Percentiles rank a stretch among this genome's conserved stretches.
These are phyloP conservation scores for Yamadazyma takamatsuzukensis DNA, from an alignment of 805 yeast genomes.

Conservation along the genomic window DNA sequence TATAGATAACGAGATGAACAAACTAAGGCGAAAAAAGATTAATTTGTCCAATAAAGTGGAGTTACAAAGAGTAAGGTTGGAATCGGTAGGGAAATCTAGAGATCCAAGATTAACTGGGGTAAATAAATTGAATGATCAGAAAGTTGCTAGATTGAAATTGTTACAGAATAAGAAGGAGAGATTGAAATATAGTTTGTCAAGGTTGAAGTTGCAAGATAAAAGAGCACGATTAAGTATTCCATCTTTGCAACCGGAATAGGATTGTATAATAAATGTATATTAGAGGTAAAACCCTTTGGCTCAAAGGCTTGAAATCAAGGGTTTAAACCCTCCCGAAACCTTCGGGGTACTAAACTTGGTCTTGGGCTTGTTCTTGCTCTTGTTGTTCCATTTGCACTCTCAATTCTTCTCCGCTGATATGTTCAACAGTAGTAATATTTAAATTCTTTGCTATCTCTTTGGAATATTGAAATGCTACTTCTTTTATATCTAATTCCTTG, in stretches of 20 bases:
- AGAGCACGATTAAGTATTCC: too few relatives aligned
- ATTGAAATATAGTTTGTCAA: slow-evolving; percentile 35
- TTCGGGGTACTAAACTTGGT: not conserved
- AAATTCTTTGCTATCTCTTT: slow-evolving; percentile 34
- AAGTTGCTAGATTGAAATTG: slow-evolving; percentile 35
- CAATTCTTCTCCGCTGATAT: slow-evolving; percentile 29
- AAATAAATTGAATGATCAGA: slow-evolving; percentile 25
- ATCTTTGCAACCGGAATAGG: too few relatives aligned
- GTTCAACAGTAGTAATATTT: slow-evolving; percentile 31
- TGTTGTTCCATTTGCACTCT: not conserved
- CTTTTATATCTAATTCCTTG: slow-evolving; percentile 14
- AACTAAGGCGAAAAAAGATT: slow-evolving; percentile 28
- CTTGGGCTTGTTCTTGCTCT: not conserved
- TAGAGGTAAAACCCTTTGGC: too few relatives aligned
- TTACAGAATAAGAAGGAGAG: slow-evolving; percentile 43
- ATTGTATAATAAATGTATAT: too few relatives aligned
- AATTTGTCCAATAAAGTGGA: slow-evolving; percentile 34
- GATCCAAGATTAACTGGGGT: slow-evolving; percentile 14
- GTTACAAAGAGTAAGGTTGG: slow-evolving; percentile 38
- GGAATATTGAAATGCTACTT: slow-evolving; percentile 31
- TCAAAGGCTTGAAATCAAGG: too few relatives aligned
- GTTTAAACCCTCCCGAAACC: too few relatives aligned
- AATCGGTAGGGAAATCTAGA: slow-evolving; percentile 8
- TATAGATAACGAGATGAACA: slow-evolving; percentile 29
- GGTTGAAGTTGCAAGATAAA: slow-evolving; percentile 17